These are phyloP conservation scores for Barnettozyma wickerhamii DNA, from an alignment of 805 yeast genomes.

Conservation along the genomic window DNA sequence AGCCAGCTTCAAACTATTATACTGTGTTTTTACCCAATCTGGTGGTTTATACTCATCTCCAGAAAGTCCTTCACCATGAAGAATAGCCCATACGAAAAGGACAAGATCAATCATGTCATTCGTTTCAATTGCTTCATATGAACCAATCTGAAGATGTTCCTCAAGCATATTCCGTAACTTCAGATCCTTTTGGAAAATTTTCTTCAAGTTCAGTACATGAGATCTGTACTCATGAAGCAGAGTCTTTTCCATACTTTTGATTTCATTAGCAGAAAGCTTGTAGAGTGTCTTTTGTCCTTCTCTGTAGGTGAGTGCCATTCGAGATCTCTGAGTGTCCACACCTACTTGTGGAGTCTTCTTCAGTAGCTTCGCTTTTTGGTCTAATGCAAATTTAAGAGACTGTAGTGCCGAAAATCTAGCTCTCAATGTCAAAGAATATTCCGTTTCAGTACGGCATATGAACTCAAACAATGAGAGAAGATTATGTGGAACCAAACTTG, in stretches of 20 bases:
- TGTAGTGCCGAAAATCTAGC: slow-evolving; percentile 57
- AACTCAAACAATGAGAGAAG: slow-evolving; percentile 30
- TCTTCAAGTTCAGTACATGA: slow-evolving; percentile 45
- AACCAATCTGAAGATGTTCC: slow-evolving; percentile 41
- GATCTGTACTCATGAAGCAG: slow-evolving; percentile 39
- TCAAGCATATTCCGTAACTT: slow-evolving; percentile 43
- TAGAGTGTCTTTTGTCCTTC: slow-evolving; percentile 46
- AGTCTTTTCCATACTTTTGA: slow-evolving; percentile 48
- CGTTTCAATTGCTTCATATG: slow-evolving; percentile 40
- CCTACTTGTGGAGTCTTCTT: slow-evolving; percentile 10
- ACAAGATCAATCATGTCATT: slow-evolving; percentile 37
- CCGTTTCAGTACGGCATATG: too few relatives aligned
- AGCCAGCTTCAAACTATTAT: not conserved
- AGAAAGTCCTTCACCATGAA: slow-evolving; percentile 5
- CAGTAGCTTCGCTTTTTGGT: slow-evolving; percentile 36
- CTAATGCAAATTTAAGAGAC: slow-evolving; percentile 49
- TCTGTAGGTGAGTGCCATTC: slow-evolving; percentile 40
- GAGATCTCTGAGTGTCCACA: slow-evolving; percentile 19
- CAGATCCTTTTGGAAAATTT: slow-evolving; percentile 47
- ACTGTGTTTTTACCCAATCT: slow-evolving; percentile 13
- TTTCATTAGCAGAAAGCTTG: slow-evolving; percentile 36
- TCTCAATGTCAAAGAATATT: slow-evolving; percentile 43
- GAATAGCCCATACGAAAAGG: slow-evolving; percentile 18
- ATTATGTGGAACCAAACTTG: slow-evolving; percentile 17
- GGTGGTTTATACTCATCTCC: slow-evolving; percentile 14